phyloP scores from a whole-genome alignment of 192 early-diverging fungal genomes.

The Oehlia diaphana region DNA sequence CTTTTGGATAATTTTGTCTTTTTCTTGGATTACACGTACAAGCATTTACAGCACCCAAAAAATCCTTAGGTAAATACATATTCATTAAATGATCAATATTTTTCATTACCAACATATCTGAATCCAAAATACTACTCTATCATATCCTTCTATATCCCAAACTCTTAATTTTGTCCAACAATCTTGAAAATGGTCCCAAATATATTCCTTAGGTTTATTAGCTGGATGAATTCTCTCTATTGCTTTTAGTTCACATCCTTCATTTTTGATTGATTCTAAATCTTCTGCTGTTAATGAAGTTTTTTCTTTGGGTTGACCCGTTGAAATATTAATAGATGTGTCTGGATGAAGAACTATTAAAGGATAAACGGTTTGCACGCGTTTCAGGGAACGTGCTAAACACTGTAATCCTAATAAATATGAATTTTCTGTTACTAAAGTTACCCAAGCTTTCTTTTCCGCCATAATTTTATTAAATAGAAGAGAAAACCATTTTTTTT shows the following conservation, averaged over 20 bases:
- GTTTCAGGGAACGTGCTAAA: background rate
- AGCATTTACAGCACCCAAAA: conserved; percentile 46
- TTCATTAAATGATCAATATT: conserved; percentile 71
- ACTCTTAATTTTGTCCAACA: conserved; percentile 70
- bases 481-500: too few species aligned
- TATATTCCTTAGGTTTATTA: background rate
- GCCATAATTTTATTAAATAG: background rate
- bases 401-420: background rate
- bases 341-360: background rate
- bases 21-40: conserved; percentile 50
- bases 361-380: background rate
- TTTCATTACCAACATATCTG: conserved; percentile 62
- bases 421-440: background rate
- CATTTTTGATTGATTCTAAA: background rate
- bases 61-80: conserved; percentile 29
- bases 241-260: background rate
- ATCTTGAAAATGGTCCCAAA: conserved; percentile 31
- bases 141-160: conserved; percentile 58
- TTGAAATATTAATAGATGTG: background rate
- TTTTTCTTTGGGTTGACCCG: background rate
- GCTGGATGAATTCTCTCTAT: background rate
- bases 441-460: background rate
- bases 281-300: background rate
- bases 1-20: conserved; percentile 38
- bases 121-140: conserved; percentile 66